A percentile compares a stretch with the other conserved stretches of the same genome.
Evolutionary conservation across 2,329 filamentous ascomycete genomes (phyloP).

Genomic region (Leptographium galeiforme): DNA sequence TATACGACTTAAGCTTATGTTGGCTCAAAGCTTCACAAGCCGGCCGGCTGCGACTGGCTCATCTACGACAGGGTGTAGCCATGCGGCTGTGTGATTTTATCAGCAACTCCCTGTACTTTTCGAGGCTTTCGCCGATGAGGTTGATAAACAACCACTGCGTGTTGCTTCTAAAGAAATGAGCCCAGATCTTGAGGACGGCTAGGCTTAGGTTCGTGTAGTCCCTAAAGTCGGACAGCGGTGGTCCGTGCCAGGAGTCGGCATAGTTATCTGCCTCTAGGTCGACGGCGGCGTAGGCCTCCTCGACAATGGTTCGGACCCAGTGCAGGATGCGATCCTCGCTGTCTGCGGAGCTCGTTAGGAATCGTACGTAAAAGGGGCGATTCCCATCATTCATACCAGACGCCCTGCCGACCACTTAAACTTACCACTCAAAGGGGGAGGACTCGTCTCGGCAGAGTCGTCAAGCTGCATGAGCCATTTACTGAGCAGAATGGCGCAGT

Average conservation of each 20-base stretch:
- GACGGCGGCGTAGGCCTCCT: constrained; percentile 25
- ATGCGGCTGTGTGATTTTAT: neutral
- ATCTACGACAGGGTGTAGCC: no score
- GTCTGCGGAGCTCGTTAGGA: constrained; percentile 19
- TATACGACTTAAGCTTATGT: no score
- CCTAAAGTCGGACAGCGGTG: constrained; percentile 6
- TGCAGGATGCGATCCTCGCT: constrained; percentile 30
- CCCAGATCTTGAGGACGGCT: constrained; percentile 30
- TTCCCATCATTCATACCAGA: no score
- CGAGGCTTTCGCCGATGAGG: constrained; percentile 26
- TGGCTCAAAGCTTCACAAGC: no score
- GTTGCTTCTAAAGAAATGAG: constrained; percentile 31
- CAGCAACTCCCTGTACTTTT: constrained; percentile 20
- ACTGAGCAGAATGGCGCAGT: constrained; percentile 27
- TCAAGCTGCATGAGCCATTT: constrained; percentile 23
- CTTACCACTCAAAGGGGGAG: neutral
- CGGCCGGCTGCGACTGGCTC: no score
- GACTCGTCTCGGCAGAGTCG: neutral
- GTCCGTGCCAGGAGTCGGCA: constrained; percentile 10
- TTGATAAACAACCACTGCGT: constrained; percentile 35
- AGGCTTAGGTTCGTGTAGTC: constrained; percentile 21
- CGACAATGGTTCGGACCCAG: constrained; percentile 31
- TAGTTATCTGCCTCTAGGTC: constrained; percentile 19
- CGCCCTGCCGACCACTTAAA: no score
- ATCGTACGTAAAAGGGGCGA: neutral